A percentile compares a stretch with the other conserved stretches of the same genome.
phyloP scores from a whole-genome alignment of 768 basidiomycete genomes.

The Kwoniella sp. region DNA sequence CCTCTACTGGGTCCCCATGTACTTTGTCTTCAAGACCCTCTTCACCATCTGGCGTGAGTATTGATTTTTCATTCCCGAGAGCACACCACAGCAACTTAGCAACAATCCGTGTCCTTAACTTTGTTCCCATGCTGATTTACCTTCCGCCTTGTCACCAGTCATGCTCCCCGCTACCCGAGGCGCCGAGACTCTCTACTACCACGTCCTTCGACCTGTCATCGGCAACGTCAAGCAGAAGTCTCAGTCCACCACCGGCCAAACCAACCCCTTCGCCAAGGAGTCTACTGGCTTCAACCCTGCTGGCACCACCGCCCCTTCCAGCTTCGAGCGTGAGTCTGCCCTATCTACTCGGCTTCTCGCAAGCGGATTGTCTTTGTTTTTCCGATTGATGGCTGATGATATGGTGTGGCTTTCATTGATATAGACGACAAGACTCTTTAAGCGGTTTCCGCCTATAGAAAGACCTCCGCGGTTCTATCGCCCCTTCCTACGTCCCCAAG shows the following conservation, averaged over 20 bases:
- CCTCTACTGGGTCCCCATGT: constrained; percentile 89
- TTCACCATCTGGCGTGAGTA: constrained; percentile 92
- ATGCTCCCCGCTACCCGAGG: constrained; percentile 64
- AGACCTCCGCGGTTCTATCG: background rate
- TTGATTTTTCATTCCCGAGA: constrained; percentile 1
- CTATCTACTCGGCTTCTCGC: background rate
- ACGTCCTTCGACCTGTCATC: constrained; percentile 77
- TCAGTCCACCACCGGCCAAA: constrained; percentile 56
- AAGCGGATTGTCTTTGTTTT: too few species aligned
- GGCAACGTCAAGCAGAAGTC: constrained; percentile 61
- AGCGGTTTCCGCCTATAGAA: constrained; percentile 10
- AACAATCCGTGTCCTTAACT: too few species aligned
- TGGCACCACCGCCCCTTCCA: constrained; percentile 52
- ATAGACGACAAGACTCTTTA: constrained; percentile 55
- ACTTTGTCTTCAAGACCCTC: constrained; percentile 86
- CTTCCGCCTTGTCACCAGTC: constrained; percentile 17
- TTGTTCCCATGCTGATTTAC: background rate
- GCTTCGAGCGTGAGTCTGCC: constrained; percentile 52
- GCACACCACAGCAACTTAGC: background rate
- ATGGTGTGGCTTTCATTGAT: background rate
- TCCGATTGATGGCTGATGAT: background rate
- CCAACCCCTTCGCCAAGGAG: constrained; percentile 56
- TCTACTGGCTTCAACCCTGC: constrained; percentile 42
- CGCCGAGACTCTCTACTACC: constrained; percentile 77
- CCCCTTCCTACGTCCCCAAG: background rate